Evolutionary conservation across 1,284 basidiomycete species (phyloP).

Genomic region (Melampsora abietis-canadensis): DNA sequence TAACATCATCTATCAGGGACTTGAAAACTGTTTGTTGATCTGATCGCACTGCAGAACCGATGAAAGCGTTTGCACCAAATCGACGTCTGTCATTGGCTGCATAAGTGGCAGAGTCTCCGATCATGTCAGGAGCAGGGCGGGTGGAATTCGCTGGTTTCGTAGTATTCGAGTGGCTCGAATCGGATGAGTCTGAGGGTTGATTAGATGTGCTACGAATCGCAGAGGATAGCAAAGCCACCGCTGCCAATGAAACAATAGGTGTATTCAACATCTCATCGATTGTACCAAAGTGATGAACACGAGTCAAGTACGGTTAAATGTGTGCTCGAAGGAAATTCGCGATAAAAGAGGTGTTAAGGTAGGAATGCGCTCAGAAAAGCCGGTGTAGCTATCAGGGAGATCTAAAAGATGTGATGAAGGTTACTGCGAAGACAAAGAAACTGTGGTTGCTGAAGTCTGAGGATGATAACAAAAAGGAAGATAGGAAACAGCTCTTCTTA

Average conservation of each 20-base stretch:
- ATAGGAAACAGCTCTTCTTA: too few species aligned
- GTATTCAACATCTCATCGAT: background rate
- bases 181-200: background rate
- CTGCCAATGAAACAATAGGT: background rate
- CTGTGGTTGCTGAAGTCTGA: too few species aligned
- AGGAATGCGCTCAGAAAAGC: too few species aligned
- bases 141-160: background rate
- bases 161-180: background rate
- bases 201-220: background rate
- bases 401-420: too few species aligned
- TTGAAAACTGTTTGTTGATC: background rate
- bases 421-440: too few species aligned
- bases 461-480: too few species aligned
- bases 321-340: too few species aligned
- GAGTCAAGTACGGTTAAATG: background rate
- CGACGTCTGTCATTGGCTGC: background rate
- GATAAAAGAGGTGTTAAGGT: too few species aligned
- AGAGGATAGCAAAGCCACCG: background rate
- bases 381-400: too few species aligned
- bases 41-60: background rate
- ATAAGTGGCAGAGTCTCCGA: background rate
- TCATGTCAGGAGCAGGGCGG: background rate
- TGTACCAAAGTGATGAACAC: too few species aligned
- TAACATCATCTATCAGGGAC: background rate
- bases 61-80: slow-evolving; percentile 4